A percentile compares a stretch with the other conserved stretches of the same genome.
Evolutionary conservation across 192 early-diverging fungal species (phyloP).

Genomic region (Mortierella hygrophila): DNA sequence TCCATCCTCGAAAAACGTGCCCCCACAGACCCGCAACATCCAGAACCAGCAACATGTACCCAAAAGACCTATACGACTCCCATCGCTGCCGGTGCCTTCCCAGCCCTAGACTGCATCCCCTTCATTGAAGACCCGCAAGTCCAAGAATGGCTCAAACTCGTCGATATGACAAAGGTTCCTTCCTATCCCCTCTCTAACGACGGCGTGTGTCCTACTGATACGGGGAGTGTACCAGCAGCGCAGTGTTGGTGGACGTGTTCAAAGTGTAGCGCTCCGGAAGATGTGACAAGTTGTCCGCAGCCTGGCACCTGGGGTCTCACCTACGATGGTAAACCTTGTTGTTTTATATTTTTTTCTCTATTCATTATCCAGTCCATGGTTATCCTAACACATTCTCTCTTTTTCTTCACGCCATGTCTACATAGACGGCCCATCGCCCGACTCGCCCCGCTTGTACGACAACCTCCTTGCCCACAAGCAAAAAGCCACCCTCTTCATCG

Average conservation of each 20-base stretch:
- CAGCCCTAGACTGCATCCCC: constrained; percentile 33
- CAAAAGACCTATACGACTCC: neutral
- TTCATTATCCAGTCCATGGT: constrained; percentile 48
- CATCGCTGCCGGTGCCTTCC: constrained; percentile 21
- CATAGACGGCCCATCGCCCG: constrained; percentile 63
- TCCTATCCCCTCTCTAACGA: constrained; percentile 52
- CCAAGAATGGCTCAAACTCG: constrained; percentile 54
- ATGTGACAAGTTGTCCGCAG: constrained; percentile 57
- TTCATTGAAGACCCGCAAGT: constrained; percentile 47
- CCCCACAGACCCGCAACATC: neutral
- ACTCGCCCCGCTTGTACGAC: constrained; percentile 59
- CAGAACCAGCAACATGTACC: constrained; percentile 1
- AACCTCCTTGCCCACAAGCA: constrained; percentile 53
- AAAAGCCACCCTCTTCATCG: constrained; percentile 65
- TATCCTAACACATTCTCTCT: neutral
- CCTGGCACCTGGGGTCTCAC: constrained; percentile 64
- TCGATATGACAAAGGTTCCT: constrained; percentile 49
- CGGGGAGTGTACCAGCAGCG: constrained; percentile 23
- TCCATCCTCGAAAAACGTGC: constrained; percentile 22
- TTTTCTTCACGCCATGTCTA: neutral
- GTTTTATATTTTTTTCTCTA: neutral
- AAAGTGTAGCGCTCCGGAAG: constrained; percentile 35
- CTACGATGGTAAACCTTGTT: constrained; percentile 51
- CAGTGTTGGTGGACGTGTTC: constrained; percentile 66
- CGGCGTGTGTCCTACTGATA: constrained; percentile 19